Base-by-base conservation (phyloP, 495 filamentous ascomycete species). In the Endocarpon pusillum region DNA sequence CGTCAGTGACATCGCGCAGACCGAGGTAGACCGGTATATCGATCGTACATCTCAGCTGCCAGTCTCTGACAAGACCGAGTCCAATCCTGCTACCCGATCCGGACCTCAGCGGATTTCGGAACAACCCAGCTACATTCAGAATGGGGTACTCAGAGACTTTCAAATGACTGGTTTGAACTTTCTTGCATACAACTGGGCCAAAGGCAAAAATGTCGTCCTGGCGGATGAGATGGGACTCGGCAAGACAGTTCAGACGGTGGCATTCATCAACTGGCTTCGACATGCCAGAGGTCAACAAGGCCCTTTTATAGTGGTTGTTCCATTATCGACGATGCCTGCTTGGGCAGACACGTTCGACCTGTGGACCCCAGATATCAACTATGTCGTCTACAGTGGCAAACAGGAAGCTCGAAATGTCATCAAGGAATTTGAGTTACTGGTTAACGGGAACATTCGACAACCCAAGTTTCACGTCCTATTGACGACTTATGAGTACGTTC, bases 171-270 rank as follows among this genome's bases (percentile, higher is more conserved):
- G 89, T 3, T 53, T 99, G 33, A 94, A 94, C 56, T 96, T 92
- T 56, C 58, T 99, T 36, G 82, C 82, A 24, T 81, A 84, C 47
- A 92, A 94, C 51, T 99, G 89, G 89, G 79, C 78, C 27, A 73
- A 74, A 41, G 74, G 73, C 27, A 81, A 83, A 44, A 96, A 94
- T 45, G 86, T 94, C 41, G 93, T 99, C 34, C 65, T 99, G 10
- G 89, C 89, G 9, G 89, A 99, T 44, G 89, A 99, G 50, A 99
- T 99, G 89, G 89, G 89, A 36, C 64, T 99, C 19, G 89, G 89
- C 17, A 99, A 99, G 61, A 99, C 89, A 1, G 87, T 99, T 2
- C 89, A 99, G 54, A 94, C 87, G 1, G 85, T 99, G 15, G 67
- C 89, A 0, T 96, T 96, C 53, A 77, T 94, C 61, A 94, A 87